Evolutionary conservation across 345 rosid species (phyloP).

Genomic region (Melastoma malabathricum): DNA sequence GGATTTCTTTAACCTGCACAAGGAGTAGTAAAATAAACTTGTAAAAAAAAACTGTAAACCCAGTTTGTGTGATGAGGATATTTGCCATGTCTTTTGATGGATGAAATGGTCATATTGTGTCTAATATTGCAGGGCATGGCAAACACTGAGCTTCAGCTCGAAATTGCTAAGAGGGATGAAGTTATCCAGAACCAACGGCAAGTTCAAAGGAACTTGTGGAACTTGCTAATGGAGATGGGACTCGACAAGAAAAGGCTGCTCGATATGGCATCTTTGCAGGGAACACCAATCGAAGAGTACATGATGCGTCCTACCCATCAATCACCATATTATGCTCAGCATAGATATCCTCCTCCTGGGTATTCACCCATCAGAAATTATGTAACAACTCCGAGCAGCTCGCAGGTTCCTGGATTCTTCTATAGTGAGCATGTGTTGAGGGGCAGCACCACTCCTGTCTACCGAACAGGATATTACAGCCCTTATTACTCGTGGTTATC

Average conservation of each 20-base stretch:
- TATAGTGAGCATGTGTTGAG: no score
- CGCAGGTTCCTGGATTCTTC: no score
- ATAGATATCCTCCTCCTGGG: conserved; percentile 13
- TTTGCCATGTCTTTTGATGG: not conserved
- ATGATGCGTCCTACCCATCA: conserved; percentile 29
- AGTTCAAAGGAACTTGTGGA: conserved; percentile 75
- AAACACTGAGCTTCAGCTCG: conserved; percentile 85
- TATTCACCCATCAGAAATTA: not conserved
- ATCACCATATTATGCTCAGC: conserved; percentile 20
- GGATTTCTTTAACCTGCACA: no score
- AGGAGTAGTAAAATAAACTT: no score
- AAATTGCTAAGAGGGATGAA: conserved; percentile 96
- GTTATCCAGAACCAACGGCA: conserved; percentile 80
- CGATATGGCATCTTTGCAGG: conserved; percentile 69
- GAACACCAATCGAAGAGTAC: conserved; percentile 73
- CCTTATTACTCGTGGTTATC: no score
- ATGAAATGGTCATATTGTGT: not conserved
- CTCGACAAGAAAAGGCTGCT: conserved; percentile 58
- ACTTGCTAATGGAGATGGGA: conserved; percentile 64
- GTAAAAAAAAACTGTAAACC: not conserved
- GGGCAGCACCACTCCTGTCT: no score
- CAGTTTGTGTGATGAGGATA: not conserved
- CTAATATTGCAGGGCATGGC: conserved; percentile 56
- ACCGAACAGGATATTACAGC: no score
- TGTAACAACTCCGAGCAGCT: no score